These are phyloP conservation scores for Lipomyces spencermartinsiae DNA, from an alignment of 805 yeast species.

Conservation along the genomic window DNA sequence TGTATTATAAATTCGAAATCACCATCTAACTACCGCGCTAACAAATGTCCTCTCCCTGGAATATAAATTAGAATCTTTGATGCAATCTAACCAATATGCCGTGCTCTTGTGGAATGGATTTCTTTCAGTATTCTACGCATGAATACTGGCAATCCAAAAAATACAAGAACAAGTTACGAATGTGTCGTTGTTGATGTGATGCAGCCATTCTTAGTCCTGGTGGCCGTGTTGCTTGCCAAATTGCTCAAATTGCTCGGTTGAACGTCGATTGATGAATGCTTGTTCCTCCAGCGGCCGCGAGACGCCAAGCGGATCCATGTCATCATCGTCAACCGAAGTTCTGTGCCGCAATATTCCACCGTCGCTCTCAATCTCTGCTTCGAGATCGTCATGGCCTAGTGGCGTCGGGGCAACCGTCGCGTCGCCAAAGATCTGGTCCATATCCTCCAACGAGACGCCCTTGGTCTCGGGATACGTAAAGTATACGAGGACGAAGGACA, in stretches of 20 bases:
- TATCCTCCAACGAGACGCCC: constrained; percentile 86
- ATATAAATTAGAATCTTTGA: background rate
- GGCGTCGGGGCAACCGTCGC: constrained; percentile 43
- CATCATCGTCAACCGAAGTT: constrained; percentile 1
- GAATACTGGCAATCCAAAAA: background rate
- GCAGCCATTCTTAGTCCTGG: background rate
- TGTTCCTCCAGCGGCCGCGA: constrained; percentile 27
- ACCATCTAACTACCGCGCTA: background rate
- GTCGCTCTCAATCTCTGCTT: constrained; percentile 38
- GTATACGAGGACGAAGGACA: constrained; percentile 75
- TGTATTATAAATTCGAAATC: background rate
- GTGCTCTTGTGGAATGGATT: background rate
- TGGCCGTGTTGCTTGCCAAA: background rate
- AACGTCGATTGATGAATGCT: constrained; percentile 18
- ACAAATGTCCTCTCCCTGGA: background rate
- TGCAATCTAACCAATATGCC: constrained; percentile 2
- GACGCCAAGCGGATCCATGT: background rate
- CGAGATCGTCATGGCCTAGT: constrained; percentile 27
- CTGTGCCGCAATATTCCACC: constrained; percentile 32
- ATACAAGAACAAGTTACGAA: background rate
- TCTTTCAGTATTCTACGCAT: background rate
- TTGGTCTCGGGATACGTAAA: constrained; percentile 86
- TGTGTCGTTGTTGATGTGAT: background rate
- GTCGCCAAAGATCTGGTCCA: constrained; percentile 89
- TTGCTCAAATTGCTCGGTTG: background rate